Base-by-base conservation (phyloP, 257 asterid species). In the Fraxinus excelsior region DNA sequence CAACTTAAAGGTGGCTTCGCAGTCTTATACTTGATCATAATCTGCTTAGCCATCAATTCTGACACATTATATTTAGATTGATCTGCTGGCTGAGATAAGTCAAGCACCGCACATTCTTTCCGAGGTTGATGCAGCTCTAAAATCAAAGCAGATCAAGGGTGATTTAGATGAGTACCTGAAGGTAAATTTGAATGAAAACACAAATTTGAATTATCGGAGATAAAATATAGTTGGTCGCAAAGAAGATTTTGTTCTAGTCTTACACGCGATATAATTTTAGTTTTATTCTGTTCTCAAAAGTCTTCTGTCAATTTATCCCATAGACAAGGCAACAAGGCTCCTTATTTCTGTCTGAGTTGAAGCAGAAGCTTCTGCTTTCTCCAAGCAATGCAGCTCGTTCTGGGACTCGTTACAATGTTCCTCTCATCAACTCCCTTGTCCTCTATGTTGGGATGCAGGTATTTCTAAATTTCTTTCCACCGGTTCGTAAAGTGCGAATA, bases 371-470 rank as follows among this genome's bases (percentile, higher is more conserved):
- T 72, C 83, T 96, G 72, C 97, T 96, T 80, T 80, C 96, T 83
- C 90, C 96, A 31, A 73, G 69, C 76, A 98, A 91, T 21, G 96
- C 88, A 26, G 81, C 92, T 42, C 93, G 89, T 40, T 90, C 97
- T 69, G 98, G 98, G 75, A 93, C 97, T 70, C 97, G 94, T 72
- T 93, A 96, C 79, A 90, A 92, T 81, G 99, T 90, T 65, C 97
- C 99, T 70, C 87, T 96, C 14, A 87, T 93, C 76, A 96, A 96
- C 81, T 93, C 98, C 76, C 97, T 93, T 73, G 99, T 96, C 69
- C 98, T 96, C 32, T 90, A 90, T 77, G 92, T 93, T 72, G 97
- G 97, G 79, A 84, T 90, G 90, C 97, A 93, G 96, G 98, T 93
- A 85, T 58, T 21, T 58, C 31, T 31, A 8, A 58, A 58, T 21